Evolutionary conservation across 2,329 filamentous ascomycete species (phyloP), one percentile per base, ranked within the genome.

Genomic region (Fusarium bulbicola): DNA sequence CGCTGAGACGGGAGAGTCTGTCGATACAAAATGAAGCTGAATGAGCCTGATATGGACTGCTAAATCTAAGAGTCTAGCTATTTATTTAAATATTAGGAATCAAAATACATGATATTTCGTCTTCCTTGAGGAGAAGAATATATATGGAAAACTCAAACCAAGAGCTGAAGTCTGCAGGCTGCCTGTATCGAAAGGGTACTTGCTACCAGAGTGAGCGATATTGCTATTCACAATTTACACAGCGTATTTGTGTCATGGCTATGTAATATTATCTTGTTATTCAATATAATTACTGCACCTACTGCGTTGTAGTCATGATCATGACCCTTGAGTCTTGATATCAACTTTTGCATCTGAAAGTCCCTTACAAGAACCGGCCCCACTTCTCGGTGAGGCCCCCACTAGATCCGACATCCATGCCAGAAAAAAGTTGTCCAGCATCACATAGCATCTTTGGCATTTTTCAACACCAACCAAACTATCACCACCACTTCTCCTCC

Each of bases 391-490:
- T 71, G 54, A 74, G 34, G 62, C 70, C 74, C 74, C 74, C 70
- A 77, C 74, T 67, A 28, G 59, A 68, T 53, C 65, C 64, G 57
- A 52, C 60, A 74, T 73, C 73, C 73, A 74, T 73, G 70, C 73
- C 68, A 76, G 52, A 66, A 77, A 77, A 77, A 77, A 74, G 73
- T 76, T 73, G 64, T 37, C 64, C 47, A 70, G 53, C 52, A 49
- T 56, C 45, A n/a, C 46, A 67, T 65, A 63, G 18, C 32, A 59
- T 50, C 62, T 64, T 63, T 63, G 50, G 52, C 59, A 63, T 53
- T 50, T 50, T 66, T 73, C 66, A 77, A 73, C 65, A 76, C 70
- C 68, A 69, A 42, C 32, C 42, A 60, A 21, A 59, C 54, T 37
- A 59, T 69, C 56, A 40, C 61, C 52, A 54, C 24, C 50, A 30